phyloP scores from a whole-genome alignment of 352 stramenopile species.

The Globisporangium canariense region DNA sequence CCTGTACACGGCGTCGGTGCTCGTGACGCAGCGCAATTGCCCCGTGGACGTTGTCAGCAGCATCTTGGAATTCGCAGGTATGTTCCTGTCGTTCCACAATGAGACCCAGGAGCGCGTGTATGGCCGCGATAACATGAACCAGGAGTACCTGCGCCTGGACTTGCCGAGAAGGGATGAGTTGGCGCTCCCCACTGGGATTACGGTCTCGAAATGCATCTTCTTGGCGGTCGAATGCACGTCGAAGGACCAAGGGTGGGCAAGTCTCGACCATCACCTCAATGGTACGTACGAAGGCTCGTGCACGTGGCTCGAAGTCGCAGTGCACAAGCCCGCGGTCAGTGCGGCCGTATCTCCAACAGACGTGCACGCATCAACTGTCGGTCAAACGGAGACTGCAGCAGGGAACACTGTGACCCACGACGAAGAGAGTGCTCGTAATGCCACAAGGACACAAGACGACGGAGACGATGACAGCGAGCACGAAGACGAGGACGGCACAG shows the following conservation, averaged over 20 bases:
- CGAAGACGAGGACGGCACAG: background rate
- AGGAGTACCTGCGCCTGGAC: conserved; percentile 48
- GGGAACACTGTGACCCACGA: background rate
- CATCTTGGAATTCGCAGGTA: conserved; percentile 46
- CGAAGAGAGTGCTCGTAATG: background rate
- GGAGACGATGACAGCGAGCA: background rate
- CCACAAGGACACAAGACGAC: background rate
- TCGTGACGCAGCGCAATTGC: conserved; percentile 31
- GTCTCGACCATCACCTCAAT: conserved; percentile 35
- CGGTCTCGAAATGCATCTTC: conserved; percentile 32
- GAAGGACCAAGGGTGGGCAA: conserved; percentile 74
- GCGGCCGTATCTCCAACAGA: background rate
- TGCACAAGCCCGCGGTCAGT: conserved; percentile 24
- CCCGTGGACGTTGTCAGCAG: conserved; percentile 22
- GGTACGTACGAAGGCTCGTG: conserved; percentile 51
- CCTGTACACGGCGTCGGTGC: conserved; percentile 37
- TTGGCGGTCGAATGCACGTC: conserved; percentile 56
- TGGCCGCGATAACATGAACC: conserved; percentile 44
- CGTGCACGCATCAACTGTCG: background rate
- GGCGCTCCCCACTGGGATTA: conserved; percentile 37
- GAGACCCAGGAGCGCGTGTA: conserved; percentile 27
- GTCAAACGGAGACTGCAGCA: background rate
- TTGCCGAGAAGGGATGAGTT: conserved; percentile 34
- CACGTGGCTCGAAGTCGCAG: conserved; percentile 63
- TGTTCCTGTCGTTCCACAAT: conserved; percentile 44